Conservation (phyloP, 2,329 filamentous ascomycete genomes). For the Chrysoporthe cubensis region DNA sequence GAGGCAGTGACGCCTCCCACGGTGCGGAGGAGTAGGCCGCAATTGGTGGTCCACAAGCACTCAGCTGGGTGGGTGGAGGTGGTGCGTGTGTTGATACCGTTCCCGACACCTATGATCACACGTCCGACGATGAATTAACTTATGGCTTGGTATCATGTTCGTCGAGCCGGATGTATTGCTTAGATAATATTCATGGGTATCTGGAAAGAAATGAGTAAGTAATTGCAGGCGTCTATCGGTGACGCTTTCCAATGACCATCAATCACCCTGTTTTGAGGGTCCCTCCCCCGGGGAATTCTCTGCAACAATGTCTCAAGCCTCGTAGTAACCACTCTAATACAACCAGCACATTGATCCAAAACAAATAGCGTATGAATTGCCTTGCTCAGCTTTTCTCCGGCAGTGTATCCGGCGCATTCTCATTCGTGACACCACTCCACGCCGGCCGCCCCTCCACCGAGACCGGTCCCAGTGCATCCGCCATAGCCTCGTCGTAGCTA, state of each 20-base stretch:
- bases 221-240: not conserved
- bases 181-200: not conserved
- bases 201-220: not conserved
- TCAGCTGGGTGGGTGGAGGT: slow-evolving; percentile 54
- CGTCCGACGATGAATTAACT: slow-evolving; percentile 50
- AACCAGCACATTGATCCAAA: not conserved
- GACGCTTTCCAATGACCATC: not conserved
- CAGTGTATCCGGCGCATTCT: slow-evolving; percentile 60
- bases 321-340: not conserved
- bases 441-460: slow-evolving; percentile 65
- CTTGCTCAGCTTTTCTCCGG: slow-evolving; percentile 40
- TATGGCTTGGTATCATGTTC: too few relatives aligned
- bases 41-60: slow-evolving; percentile 47
- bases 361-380: too few relatives aligned
- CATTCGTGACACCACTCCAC: slow-evolving; percentile 67
- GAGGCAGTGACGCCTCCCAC: slow-evolving; percentile 52
- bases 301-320: not conserved
- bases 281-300: not conserved
- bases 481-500: slow-evolving; percentile 92
- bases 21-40: slow-evolving; percentile 48
- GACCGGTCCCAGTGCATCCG: slow-evolving; percentile 71
- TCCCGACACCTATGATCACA: slow-evolving; percentile 56
- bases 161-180: too few relatives aligned
- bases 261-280: not conserved
- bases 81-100: slow-evolving; percentile 53